These are phyloP conservation scores for Leccinellum albellum DNA, from an alignment of 768 basidiomycete species.

Conservation along the genomic window DNA sequence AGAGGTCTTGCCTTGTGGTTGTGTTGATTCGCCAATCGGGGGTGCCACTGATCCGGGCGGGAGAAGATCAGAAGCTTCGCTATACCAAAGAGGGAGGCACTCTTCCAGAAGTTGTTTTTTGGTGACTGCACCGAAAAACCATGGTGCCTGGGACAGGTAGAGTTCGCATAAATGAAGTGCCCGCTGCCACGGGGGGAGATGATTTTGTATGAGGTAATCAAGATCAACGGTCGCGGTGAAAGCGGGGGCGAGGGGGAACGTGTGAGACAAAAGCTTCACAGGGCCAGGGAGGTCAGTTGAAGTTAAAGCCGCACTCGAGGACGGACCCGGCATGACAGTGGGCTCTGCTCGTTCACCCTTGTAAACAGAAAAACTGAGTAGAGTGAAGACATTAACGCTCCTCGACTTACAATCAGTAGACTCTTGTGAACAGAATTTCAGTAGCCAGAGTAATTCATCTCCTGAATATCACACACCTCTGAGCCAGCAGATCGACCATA, in stretches of 20 bases:
- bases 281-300: conserved; percentile 21
- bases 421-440: conserved; percentile 36
- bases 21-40: background rate
- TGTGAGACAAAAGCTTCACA: conserved; percentile 29
- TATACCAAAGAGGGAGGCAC: conserved; percentile 62
- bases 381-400: background rate
- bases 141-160: conserved; percentile 74
- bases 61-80: conserved; percentile 38
- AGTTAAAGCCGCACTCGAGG: background rate
- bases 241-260: conserved; percentile 49
- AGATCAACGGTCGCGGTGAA: conserved; percentile 38
- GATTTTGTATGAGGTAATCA: conserved; percentile 42
- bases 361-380: background rate
- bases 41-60: conserved; percentile 27
- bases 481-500: conserved; percentile 70
- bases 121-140: conserved; percentile 76
- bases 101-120: conserved; percentile 61
- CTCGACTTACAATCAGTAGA: conserved; percentile 48
- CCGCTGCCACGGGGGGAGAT: conserved; percentile 59
- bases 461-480: conserved; percentile 48
- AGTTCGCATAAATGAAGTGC: conserved; percentile 58
- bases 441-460: conserved; percentile 14
- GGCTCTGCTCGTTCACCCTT: conserved; percentile 24
- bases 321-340: background rate
- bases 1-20: conserved; percentile 31